Evolutionary conservation across 345 rosid species (phyloP).

Genomic region (Hibiscus syriacus): DNA sequence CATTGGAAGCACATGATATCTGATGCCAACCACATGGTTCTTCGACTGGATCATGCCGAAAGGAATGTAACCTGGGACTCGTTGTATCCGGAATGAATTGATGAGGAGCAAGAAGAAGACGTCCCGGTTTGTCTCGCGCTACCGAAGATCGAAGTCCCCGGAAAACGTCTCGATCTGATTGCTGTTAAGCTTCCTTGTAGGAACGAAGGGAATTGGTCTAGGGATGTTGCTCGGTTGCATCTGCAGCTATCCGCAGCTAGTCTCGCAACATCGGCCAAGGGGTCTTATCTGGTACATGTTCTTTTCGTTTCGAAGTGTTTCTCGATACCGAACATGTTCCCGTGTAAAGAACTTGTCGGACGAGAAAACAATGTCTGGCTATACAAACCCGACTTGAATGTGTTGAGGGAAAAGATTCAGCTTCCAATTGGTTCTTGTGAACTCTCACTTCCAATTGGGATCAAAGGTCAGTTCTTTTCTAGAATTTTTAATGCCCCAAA

Average conservation of each 20-base stretch:
- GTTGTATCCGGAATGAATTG: slow-evolving; percentile 92
- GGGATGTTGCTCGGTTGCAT: slow-evolving; percentile 81
- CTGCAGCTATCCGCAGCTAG: slow-evolving; percentile 85
- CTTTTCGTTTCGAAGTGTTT: slow-evolving; percentile 62
- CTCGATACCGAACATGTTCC: slow-evolving; percentile 74
- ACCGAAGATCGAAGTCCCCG: slow-evolving; percentile 58
- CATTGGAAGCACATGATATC: slow-evolving; percentile 58
- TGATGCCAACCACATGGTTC: slow-evolving; percentile 34
- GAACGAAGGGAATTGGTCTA: slow-evolving; percentile 80
- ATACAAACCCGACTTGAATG: slow-evolving; percentile 59
- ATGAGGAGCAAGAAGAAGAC: slow-evolving; percentile 86
- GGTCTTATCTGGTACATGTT: too few relatives aligned
- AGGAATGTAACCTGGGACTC: slow-evolving; percentile 72
- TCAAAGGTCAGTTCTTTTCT: slow-evolving; percentile 37
- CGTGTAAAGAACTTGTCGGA: slow-evolving; percentile 63
- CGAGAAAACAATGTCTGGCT: slow-evolving; percentile 62
- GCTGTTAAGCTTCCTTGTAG: slow-evolving; percentile 92
- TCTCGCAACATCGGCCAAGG: too few relatives aligned
- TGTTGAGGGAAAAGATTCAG: slow-evolving; percentile 60
- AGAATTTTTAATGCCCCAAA: too few relatives aligned
- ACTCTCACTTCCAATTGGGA: slow-evolving; percentile 76
- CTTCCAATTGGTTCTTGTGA: slow-evolving; percentile 94
- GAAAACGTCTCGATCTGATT: slow-evolving; percentile 60
- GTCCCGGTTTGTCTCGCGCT: slow-evolving; percentile 68
- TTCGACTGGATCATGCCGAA: slow-evolving; percentile 39